phyloP scores from a whole-genome alignment of 257 asterid species.

The Nicotiana noctiflora region DNA sequence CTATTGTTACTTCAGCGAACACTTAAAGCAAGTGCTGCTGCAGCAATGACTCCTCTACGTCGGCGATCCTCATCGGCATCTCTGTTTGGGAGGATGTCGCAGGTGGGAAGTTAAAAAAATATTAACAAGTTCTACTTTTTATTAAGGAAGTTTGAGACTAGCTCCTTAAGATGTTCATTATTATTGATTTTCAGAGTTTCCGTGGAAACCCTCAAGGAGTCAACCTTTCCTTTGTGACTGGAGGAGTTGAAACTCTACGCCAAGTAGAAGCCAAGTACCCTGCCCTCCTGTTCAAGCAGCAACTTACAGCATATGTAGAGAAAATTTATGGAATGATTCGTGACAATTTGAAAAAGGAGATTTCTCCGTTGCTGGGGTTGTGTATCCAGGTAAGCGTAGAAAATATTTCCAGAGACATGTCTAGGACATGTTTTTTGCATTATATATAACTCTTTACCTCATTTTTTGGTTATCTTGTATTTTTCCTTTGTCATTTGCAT shows the following conservation, averaged over 20 bases:
- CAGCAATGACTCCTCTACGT: constrained; percentile 86
- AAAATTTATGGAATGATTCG: constrained; percentile 96
- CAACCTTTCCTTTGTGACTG: constrained; percentile 69
- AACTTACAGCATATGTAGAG: constrained; percentile 97
- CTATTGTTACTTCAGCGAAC: constrained; percentile 93
- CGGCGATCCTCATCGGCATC: constrained; percentile 87
- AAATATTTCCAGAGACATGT: background rate
- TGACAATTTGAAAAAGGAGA: constrained; percentile 97
- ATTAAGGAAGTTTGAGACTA: background rate
- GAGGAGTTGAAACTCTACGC: constrained; percentile 82
- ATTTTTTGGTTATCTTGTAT: background rate
- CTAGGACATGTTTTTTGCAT: background rate
- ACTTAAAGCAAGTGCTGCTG: constrained; percentile 87
- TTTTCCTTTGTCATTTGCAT: background rate
- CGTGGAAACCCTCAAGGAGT: constrained; percentile 81
- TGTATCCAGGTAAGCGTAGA: constrained; percentile 73
- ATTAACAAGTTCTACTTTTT: constrained; percentile 12
- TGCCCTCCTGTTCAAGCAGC: constrained; percentile 98
- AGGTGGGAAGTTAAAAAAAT: constrained; percentile 30
- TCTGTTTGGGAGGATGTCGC: constrained; percentile 91
- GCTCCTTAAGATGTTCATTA: constrained; percentile 14
- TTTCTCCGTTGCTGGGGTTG: constrained; percentile 97
- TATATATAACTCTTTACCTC: background rate
- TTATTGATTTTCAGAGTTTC: constrained; percentile 53
- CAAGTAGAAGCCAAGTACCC: constrained; percentile 99